Evolutionary conservation across 2,329 filamentous ascomycete species (phyloP), one percentile per base, ranked within the genome.

Genomic region (Fusarium ambrosium): DNA sequence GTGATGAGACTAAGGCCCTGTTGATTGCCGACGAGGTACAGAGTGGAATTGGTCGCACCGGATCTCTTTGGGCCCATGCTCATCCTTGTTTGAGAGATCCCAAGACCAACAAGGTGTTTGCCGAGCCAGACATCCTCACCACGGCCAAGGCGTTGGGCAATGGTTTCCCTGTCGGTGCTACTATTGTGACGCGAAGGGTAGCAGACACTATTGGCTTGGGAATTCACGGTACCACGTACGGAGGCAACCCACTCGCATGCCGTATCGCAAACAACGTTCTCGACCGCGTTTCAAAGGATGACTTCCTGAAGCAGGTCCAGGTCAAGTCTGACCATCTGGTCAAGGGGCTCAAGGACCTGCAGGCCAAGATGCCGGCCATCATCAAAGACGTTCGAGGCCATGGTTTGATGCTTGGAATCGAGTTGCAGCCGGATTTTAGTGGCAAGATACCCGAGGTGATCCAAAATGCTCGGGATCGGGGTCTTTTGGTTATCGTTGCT

Each of bases 61-160:
- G 62, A 2, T 65, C 53, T 2, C 62, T 65, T 13, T 65, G 62
- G 62, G 62, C 62, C 6, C 62, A 65, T 59, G 62, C 62, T n/a
- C 51, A 65, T 48, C 20, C 62, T 45, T 45, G 37, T 4, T 37
- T 59, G 51, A 59, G 62, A 59, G 62, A 59, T 6, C 24, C 51
- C 27, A 59, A 55, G 62, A 64, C 51, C 51, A 45, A 36, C 24
- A 65, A 65, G n/a, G 62, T 65, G 9, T 29, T 59, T 36, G 62
- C 53, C 10, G 62, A 65, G 29, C 62, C 62, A 4, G 62, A 65
- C 36, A 65, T 65, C 4, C 29, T 65, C 20, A 65, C 62, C 18
- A 59, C 62, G 1, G 62, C 62, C 39, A 65, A 65, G 36, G 62
- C 51, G 9, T 27, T 65, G 27, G 62, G 62, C 7, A 65, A 65